Conservation (phyloP, 441 rosid species). For the Populus trichocarpa region DNA sequence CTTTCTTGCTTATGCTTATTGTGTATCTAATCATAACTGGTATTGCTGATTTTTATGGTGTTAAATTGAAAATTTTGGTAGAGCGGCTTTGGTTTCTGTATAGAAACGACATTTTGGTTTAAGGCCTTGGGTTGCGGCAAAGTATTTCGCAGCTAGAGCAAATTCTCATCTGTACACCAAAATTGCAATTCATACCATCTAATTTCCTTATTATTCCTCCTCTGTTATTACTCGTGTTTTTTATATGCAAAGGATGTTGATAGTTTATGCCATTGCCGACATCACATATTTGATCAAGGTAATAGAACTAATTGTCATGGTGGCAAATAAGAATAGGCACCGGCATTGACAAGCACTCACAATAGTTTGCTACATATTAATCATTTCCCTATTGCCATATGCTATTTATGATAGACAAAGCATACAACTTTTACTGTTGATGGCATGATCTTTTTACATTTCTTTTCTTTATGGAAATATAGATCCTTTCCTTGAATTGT, state of each 20-base stretch:
- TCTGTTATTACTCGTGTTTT: background rate
- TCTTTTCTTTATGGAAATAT: background rate
- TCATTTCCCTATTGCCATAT: background rate
- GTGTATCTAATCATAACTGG: constrained; percentile 40
- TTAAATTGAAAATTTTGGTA: constrained; percentile 77
- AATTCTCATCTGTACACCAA: background rate
- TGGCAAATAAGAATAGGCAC: no score
- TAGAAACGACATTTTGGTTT: background rate
- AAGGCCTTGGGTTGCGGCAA: background rate
- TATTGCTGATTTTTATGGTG: constrained; percentile 43
- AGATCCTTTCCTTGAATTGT: background rate
- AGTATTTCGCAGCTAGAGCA: background rate
- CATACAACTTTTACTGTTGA: background rate
- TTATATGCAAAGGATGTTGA: background rate
- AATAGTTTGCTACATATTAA: background rate
- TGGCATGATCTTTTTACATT: background rate
- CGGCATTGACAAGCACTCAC: background rate
- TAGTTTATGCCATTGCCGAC: background rate
- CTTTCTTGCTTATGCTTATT: constrained; percentile 44
- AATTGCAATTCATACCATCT: background rate
- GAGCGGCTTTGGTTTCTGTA: constrained; percentile 16
- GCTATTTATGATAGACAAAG: background rate
- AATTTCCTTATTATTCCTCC: background rate
- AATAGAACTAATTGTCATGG: no score
- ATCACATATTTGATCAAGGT: background rate